Evolutionary conservation across 257 asterid species (phyloP), one percentile per base, ranked within the genome.

Genomic region (Przewalskia tangutica): DNA sequence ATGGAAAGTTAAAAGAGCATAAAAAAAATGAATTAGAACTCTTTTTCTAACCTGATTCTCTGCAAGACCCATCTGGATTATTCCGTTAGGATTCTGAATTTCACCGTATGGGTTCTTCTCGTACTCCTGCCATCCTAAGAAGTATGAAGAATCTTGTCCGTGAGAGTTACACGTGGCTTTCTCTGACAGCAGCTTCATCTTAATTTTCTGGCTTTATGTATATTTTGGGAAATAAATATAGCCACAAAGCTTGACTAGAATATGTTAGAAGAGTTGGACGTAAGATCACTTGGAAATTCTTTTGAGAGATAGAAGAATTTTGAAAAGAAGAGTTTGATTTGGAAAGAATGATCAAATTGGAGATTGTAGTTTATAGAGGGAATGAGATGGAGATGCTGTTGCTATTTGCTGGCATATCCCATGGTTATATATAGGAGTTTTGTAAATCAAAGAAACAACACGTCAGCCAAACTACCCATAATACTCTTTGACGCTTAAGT

Each of bases 51-150:
- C 92, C 88, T 88, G 93, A 83, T 90, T 90, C 27, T 90, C 93
- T 0, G 94, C 94, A 17, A 91, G 92, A 17, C 94, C 94, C 94
- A 91, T 91, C 82, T 91, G 94, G 65, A 91, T 91, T 36, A 91
- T 91, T 42, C 94, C 94, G n/a, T 79, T 82, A 32, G 93, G 94
- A 81, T 91, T 90, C 2, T 55, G 44, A 59, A 65, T 23, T 23
- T 87, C 86, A 76, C 89, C 85, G 68, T 88, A 91, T 1, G 94
- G 91, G 81, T 91, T 91, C 77, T 89, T 91, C 87, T 91, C 94
- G 81, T 91, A 91, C 78, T 91, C 93, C 27, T 91, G 86, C 94
- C 93, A 91, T 58, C 95, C 95, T 23, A 91, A 85, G 81, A 91
- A 91, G 84, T 91, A 91, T 79, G 95, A 89, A 34, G 95, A 91